Percentiles rank a stretch among this genome's conserved stretches.
phyloP scores from a whole-genome alignment of 257 asterid species.

The Ehretia macrophylla region DNA sequence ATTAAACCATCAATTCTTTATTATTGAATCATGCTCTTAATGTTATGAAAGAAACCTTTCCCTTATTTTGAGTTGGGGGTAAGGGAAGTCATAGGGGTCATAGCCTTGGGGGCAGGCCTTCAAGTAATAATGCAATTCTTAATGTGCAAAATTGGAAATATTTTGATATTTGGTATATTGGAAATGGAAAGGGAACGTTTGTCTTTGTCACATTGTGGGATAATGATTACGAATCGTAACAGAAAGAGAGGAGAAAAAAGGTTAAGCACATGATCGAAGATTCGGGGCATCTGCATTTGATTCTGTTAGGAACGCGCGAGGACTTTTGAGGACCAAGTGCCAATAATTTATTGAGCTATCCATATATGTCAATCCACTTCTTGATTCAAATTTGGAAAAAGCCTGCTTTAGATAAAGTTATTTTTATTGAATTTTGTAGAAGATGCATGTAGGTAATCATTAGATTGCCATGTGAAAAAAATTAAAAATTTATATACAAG shows the following conservation, averaged over 20 bases:
- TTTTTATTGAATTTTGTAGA: background rate
- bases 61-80: too few relatives aligned
- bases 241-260: slow-evolving; percentile 10
- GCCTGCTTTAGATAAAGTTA: background rate
- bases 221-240: slow-evolving; percentile 27
- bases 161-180: too few relatives aligned
- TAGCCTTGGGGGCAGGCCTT: background rate
- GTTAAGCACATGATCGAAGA: slow-evolving; percentile 24
- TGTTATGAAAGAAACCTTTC: too few relatives aligned
- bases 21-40: too few relatives aligned
- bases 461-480: background rate
- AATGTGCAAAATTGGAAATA: too few relatives aligned
- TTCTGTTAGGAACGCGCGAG: slow-evolving; percentile 8
- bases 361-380: too few relatives aligned
- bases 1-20: too few relatives aligned
- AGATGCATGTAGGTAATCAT: background rate
- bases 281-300: slow-evolving; percentile 21
- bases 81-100: background rate
- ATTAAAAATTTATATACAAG: too few relatives aligned
- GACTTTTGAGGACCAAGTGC: too few relatives aligned
- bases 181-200: slow-evolving; percentile 6
- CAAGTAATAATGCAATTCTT: background rate
- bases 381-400: background rate
- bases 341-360: too few relatives aligned
- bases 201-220: slow-evolving; percentile 19